Evolutionary conservation across 148 eudicot species (phyloP).

Genomic region (Rheum nobile): DNA sequence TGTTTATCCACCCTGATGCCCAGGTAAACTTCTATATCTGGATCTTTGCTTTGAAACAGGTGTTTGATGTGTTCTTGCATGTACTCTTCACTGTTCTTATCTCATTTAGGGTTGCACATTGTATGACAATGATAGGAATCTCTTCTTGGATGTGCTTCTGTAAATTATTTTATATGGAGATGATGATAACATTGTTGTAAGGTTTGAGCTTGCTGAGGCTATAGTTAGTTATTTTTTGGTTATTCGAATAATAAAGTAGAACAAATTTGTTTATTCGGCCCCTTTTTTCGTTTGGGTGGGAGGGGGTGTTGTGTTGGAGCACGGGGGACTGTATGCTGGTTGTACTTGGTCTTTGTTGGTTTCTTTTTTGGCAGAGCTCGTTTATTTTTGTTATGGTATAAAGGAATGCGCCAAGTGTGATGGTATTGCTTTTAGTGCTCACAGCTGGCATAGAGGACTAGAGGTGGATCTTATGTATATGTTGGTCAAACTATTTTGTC

Average conservation of each 20-base stretch:
- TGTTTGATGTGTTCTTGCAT: background rate
- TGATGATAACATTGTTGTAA: background rate
- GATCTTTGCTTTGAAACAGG: background rate
- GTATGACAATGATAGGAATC: background rate
- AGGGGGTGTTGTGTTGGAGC: too few relatives aligned
- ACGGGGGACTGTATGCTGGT: too few relatives aligned
- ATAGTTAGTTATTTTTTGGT: background rate
- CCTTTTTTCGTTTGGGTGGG: too few relatives aligned
- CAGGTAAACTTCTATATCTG: constrained; percentile 22
- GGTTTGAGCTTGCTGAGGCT: background rate
- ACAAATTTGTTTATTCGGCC: background rate
- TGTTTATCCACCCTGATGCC: constrained; percentile 51
- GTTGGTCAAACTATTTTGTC: background rate
- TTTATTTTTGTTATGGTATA: background rate
- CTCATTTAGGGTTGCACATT: background rate
- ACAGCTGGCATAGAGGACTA: background rate
- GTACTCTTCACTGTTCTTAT: background rate
- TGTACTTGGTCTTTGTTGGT: background rate
- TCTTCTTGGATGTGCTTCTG: background rate
- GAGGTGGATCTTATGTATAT: background rate
- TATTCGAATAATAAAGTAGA: background rate
- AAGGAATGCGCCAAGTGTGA: background rate
- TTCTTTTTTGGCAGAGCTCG: background rate
- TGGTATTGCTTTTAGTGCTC: background rate
- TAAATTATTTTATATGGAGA: background rate